Conservation (phyloP, 768 basidiomycete genomes). For the Favolaschia claudopus region DNA sequence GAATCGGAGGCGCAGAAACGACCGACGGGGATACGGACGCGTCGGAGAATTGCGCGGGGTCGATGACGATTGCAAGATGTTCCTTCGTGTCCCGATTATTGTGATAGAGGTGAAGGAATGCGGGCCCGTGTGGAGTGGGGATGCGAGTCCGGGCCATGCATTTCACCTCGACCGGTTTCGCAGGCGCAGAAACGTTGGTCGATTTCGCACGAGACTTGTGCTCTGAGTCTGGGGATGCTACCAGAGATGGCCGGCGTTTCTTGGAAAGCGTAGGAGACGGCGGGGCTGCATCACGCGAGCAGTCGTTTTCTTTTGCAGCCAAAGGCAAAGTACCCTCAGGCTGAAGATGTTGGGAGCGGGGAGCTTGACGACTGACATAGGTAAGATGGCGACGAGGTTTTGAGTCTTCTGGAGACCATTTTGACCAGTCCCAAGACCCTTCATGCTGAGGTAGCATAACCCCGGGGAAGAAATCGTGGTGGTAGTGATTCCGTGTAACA, state of each 20-base stretch:
- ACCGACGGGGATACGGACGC: constrained; percentile 32
- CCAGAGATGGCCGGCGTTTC: constrained; percentile 49
- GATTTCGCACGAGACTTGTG: constrained; percentile 35
- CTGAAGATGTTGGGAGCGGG: constrained; percentile 66
- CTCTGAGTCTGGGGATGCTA: constrained; percentile 32
- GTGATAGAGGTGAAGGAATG: constrained; percentile 94
- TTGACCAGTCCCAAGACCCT: constrained; percentile 65
- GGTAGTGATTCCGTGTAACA: constrained; percentile 85
- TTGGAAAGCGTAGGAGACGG: constrained; percentile 48
- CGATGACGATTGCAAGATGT: constrained; percentile 94
- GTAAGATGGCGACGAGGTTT: constrained; percentile 55
- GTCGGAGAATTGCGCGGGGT: constrained; percentile 83
- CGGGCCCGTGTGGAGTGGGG: constrained; percentile 93
- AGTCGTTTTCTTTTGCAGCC: constrained; percentile 61
- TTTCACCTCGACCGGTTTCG: constrained; percentile 67
- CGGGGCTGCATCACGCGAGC: constrained; percentile 47
- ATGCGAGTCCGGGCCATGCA: constrained; percentile 98
- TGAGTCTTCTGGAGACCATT: constrained; percentile 54
- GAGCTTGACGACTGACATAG: constrained; percentile 81
- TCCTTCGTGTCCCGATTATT: constrained; percentile 93
- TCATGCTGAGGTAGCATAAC: constrained; percentile 60
- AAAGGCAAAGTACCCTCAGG: constrained; percentile 37
- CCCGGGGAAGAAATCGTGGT: constrained; percentile 79
- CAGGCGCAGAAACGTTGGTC: constrained; percentile 28
- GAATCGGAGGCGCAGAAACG: constrained; percentile 66